These are phyloP conservation scores for Cordyceps farinosa DNA, from an alignment of 2,329 filamentous ascomycete genomes.

Conservation along the genomic window DNA sequence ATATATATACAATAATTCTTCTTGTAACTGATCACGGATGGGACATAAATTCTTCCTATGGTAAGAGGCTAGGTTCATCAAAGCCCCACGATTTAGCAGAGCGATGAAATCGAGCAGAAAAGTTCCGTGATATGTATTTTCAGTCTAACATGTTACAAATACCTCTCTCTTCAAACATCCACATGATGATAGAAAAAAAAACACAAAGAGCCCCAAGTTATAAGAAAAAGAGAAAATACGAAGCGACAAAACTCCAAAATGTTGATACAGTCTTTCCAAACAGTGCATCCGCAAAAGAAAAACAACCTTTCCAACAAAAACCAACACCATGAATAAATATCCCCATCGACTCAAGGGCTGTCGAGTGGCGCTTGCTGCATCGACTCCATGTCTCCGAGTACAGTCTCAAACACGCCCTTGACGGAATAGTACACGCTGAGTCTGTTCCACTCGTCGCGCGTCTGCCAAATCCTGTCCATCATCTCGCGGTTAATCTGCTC, in stretches of 20 bases:
- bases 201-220: neutral
- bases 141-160: constrained; percentile 8
- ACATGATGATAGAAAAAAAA: constrained; percentile 20
- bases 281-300: constrained; percentile 16
- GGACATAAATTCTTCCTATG: too few relatives aligned
- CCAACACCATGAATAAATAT: neutral
- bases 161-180: constrained; percentile 21
- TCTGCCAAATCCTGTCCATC: constrained; percentile 86
- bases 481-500: constrained; percentile 88
- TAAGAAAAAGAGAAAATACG: neutral
- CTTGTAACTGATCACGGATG: too few relatives aligned
- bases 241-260: constrained; percentile 5
- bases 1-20: neutral
- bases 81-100: too few relatives aligned
- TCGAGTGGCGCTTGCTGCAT: constrained; percentile 34
- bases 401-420: constrained; percentile 69
- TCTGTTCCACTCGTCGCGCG: constrained; percentile 78
- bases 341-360: constrained; percentile 3
- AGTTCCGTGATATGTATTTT: neutral
- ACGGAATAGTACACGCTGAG: constrained; percentile 65
- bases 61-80: neutral
- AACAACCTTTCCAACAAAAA: constrained; percentile 7
- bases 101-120: neutral
- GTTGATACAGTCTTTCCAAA: constrained; percentile 17
- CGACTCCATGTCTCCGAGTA: constrained; percentile 64